Conservation (phyloP, 345 rosid genomes). For the Eucalyptus dawsonii region DNA sequence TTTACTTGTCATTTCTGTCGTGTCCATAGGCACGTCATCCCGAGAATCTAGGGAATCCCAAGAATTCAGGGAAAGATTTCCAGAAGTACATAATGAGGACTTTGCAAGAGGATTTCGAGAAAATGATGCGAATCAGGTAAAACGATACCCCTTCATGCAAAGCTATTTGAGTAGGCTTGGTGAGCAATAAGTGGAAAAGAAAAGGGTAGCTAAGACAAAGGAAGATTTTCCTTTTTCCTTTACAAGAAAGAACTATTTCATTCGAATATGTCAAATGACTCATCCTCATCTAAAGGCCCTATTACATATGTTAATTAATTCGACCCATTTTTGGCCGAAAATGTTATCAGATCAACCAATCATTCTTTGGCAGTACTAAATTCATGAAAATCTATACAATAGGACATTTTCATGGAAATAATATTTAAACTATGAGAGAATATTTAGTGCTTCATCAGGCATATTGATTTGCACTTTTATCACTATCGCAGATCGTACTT, state of each 20-base stretch:
- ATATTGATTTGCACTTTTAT: background rate
- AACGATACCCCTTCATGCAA: background rate
- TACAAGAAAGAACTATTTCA: background rate
- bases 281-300: background rate
- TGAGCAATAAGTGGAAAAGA: background rate
- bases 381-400: background rate
- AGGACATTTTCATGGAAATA: background rate
- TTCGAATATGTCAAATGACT: background rate
- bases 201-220: background rate
- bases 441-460: background rate
- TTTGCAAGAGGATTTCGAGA: conserved; percentile 76
- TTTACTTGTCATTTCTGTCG: background rate
- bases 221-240: background rate
- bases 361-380: background rate
- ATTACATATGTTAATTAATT: background rate
- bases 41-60: conserved; percentile 11
- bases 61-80: conserved; percentile 56
- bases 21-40: conserved; percentile 28
- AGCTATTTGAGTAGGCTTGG: background rate
- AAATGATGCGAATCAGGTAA: conserved; percentile 85
- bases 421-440: background rate
- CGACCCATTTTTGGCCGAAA: background rate
- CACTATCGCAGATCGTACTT: conserved; percentile 62
- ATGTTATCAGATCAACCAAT: background rate
- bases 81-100: conserved; percentile 71